Base-by-base conservation (phyloP, 2,329 filamentous ascomycete species). In the Ceratocystis harringtonii region DNA sequence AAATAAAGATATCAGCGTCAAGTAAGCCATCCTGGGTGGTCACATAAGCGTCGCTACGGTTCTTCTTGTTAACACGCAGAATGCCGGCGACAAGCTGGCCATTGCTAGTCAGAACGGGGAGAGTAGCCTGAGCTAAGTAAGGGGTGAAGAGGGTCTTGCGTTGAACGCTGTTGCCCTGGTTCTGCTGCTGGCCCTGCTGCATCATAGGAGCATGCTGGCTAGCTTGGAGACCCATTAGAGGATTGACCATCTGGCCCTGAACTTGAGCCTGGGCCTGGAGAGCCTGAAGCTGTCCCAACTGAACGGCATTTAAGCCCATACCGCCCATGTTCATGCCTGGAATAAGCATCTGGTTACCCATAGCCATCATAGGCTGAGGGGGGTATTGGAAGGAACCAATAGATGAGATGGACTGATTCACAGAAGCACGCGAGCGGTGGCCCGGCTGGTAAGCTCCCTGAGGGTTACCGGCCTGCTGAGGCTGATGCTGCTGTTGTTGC, bases 31-130 rank as follows among this genome's bases (percentile, higher is more conserved):
- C 94, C 68, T 88, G 86, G 12, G 91, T 96, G 10, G 94, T 94
- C 65, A 99, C 94, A 72, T 99, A 99, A 32, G 94, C 94, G 76
- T 99, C 94, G 71, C 92, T 97, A 69, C 94, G 88, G 77, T 99
- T 99, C 82, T 99, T 99, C 81, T 97, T 99, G 84, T 99, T 99
- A 70, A 99, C 94, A 68, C 94, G 89, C 63, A 99, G 87, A 70
- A 96, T 91, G 78, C 94, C 94, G 68, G 92, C 92, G 65, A 99
- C 94, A 66, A 99, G 86, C 76, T 96, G 91, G 19, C 94, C 94
- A 72, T 96, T 90, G 68, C 85, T 87, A 66, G 97, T 84, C 48
- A 99, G 83, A 62, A 92, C 92, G 67, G 94, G 94, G 22, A 99
- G 81, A 67, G 88, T 95, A 5, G 92, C 92, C 75, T 99, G 94